Evolutionary conservation across 164 flowering plant genomes (phyloP), one percentile per base, ranked within the genome.

Genomic region (Buxus sempervirens): DNA sequence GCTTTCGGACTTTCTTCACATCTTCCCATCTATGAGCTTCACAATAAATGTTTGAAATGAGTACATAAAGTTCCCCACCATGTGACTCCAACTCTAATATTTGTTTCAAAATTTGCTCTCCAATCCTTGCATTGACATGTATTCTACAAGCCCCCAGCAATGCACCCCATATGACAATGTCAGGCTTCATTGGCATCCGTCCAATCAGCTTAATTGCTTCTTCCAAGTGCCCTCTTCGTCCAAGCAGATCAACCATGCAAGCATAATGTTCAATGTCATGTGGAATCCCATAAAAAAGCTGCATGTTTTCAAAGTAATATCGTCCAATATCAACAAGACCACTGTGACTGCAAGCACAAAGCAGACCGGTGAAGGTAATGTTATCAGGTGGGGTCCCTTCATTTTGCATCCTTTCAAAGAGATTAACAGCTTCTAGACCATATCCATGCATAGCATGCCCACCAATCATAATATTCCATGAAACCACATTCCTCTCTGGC

Each of bases 201-300:
- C 69, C 74, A 18, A 86, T 77, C 22, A 86, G 59, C 64, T 73
- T 27, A 10, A 78, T 32, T 15, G 88, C 88, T 64, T 83, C 87
- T 26, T 49, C 67, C 24, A 84, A 62, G 27, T 57, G 61, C 19
- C 90, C 88, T 14, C 75, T 76, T 62, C 88, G 78, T 22, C 88
- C 85, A 32, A 84, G 76, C 24, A 86, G 76, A 74, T 84, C 88
- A 23, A 84, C 78, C 85, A 81, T 77, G 67, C 90, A 86, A 54
- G 86, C 85, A 76, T 75, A 85, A 45, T 84, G 88, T 75, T 81
- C 86, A 9, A 81, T 71, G 32, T 80, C 79, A 42, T 25, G 72
- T 9, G 65, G 41, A 56, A 86, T 66, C 24, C 66, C 60, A 54
- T 78, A 82, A 48, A 64, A 36, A n/a, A 41, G 49, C 15, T 24